Base-by-base conservation (phyloP, 192 early-diverging fungal genomes). In the Rhizoclosmatium sp. region DNA sequence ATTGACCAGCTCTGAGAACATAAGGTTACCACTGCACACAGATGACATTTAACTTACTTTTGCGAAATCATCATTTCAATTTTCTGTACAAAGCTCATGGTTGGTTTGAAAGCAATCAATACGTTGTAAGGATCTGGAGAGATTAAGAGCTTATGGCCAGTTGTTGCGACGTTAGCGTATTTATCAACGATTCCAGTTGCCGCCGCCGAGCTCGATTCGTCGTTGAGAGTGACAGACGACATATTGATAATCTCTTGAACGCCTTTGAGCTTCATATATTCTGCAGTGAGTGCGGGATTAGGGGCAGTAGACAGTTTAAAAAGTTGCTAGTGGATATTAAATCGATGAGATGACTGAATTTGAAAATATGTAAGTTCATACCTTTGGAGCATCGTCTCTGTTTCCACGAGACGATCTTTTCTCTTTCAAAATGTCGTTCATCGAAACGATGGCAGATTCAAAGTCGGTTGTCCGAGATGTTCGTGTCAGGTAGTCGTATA, bases 111-210 rank as follows among this genome's bases (percentile, higher is more conserved):
- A 19, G 89, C 86, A 44, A 93, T 88, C 58, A 92, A 85, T 2
- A 94, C 89, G 67, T 93, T 93, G 60, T 88, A 87, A 45, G 92
- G 82, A 78, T 92, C 89, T 2, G 93, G 90, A 42, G 69, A 81
- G 45, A 93, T 85, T n/a, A 94, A 72, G 4, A 94, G 65, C 12
- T 85, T 84, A 75, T 94, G 93, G 3, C 92, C 91, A 39, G 86
- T 82, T 9, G 87, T 82, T 1, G 87, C 86, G 16, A 86, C 81
- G 56, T 86, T 87, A 23, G 91, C 91, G 80, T 92, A 93, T 71
- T 89, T 87, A 78, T 94, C 92, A 60, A 91, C 84, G 10, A 92
- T 80, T 19, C 83, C 87, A 59, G 82, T 76, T 12, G 79, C 46
- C 40, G 44, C 19, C 14, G 64, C 19, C 14, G 31, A 7, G 1